Percentiles rank a stretch among this genome's conserved stretches.
Evolutionary conservation across 2,329 filamentous ascomycete genomes (phyloP).

Genomic region (Aspergillus sojae): DNA sequence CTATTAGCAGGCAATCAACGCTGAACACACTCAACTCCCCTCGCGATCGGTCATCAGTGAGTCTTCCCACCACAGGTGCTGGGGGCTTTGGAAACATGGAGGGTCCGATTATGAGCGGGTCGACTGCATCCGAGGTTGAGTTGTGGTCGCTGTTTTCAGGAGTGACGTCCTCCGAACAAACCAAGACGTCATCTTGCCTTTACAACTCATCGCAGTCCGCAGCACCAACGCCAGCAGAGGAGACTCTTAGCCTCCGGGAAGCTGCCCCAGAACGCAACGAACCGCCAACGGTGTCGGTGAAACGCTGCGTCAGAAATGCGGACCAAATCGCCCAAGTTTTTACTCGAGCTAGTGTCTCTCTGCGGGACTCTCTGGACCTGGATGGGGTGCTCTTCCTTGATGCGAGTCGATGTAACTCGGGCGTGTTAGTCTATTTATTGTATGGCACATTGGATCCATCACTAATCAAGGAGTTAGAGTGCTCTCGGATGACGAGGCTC

Average conservation of each 20-base stretch:
- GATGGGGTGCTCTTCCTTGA: slow-evolving; percentile 39
- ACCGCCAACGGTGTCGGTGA: slow-evolving; percentile 16
- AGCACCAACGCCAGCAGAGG: background rate
- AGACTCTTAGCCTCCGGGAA: slow-evolving; percentile 11
- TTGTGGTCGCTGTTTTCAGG: slow-evolving; percentile 17
- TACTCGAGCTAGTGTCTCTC: slow-evolving; percentile 45
- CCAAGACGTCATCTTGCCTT: slow-evolving; percentile 7
- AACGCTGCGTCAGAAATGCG: slow-evolving; percentile 6
- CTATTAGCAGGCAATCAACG: slow-evolving; percentile 7
- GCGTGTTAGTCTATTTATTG: slow-evolving; percentile 17
- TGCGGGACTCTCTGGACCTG: slow-evolving; percentile 44
- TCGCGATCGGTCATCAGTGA: background rate
- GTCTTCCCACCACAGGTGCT: background rate
- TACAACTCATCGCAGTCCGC: background rate
- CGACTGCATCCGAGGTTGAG: slow-evolving; percentile 11
- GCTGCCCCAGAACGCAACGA: slow-evolving; percentile 18
- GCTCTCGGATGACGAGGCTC: slow-evolving; percentile 12
- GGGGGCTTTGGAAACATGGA: background rate
- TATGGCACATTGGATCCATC: no score
- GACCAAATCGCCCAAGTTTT: slow-evolving; percentile 34
- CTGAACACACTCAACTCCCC: background rate
- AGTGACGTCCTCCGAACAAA: slow-evolving; percentile 12
- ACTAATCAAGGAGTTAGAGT: slow-evolving; percentile 14
- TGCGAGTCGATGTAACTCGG: slow-evolving; percentile 22
- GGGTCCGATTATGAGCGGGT: background rate